Base-by-base conservation (phyloP, 2,329 filamentous ascomycete genomes). In the Colletotrichum tropicale region DNA sequence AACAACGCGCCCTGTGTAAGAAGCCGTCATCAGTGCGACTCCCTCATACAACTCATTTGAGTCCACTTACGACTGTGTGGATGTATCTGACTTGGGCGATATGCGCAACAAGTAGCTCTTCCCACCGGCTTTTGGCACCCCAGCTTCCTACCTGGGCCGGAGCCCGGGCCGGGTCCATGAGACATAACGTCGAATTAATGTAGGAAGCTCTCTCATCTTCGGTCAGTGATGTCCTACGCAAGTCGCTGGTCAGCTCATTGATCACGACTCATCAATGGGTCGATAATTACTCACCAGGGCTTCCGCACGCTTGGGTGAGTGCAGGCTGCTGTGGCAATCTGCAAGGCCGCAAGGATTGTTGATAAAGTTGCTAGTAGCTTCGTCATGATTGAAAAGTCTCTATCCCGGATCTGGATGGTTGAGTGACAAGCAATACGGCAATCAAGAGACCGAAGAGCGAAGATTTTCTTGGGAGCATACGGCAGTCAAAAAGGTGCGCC, bases 11-110 rank as follows among this genome's bases (percentile, higher is more conserved):
- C 65, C 65, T 67, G 30, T 26, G 16, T 1, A 6, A 10, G 3
- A 13, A 61, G 26, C 26, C 58, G 28, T n/a, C 55, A 5, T 32
- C 26, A 26, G 21, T 5, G 10, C 3, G n/a, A 26, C 15, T 5
- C 4, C 13, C 15, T 21, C 7, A 30, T 58, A 13, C 7, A 13
- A 16, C 10, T 7, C 5, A 28, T 58, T 16, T 28, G n/a, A 15
- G 10, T 16, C 10, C 28, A 30, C 65, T 21, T n/a, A 67, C 65
- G 1, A 67, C 65, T 16, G 65, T 67, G 65, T 67, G 65, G 30
- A 67, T 67, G 10, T 56, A 67, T 12, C 65, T 30, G 9, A 67
- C 65, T n/a, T 67, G 65, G 5, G 65, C 65, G 8, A 67, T 58
- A 28, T 67, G 65, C 4, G 65, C 65, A 13, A 58, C 65, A 21